A percentile compares a stretch with the other conserved stretches of the same genome.
Evolutionary conservation across 106 monocot genomes (phyloP).

Genomic region (Allium cepa): DNA sequence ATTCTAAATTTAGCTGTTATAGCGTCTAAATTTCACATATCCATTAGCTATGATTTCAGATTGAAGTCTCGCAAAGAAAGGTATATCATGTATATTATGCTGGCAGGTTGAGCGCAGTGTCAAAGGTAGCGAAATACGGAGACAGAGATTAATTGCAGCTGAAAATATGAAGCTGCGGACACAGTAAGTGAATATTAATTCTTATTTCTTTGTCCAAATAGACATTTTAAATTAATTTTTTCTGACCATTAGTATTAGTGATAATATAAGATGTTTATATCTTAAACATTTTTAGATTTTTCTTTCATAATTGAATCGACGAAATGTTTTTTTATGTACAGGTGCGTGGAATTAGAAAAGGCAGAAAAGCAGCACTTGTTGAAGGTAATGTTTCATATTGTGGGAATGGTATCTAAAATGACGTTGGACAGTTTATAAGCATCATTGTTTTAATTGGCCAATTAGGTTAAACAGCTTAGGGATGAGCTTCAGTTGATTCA

Average conservation of each 20-base stretch:
- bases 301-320: neutral
- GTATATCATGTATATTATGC: neutral
- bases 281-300: neutral
- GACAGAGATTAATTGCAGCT: slow-evolving; percentile 5
- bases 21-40: too few species aligned
- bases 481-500: slow-evolving; percentile 17
- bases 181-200: slow-evolving; percentile 11
- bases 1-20: too few species aligned
- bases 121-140: slow-evolving; percentile 3
- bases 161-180: slow-evolving; percentile 15
- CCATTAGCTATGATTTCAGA: too few species aligned
- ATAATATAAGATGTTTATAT: neutral
- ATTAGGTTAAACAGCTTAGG: slow-evolving; percentile 19
- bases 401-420: neutral
- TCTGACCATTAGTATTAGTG: neutral
- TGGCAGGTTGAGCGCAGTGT: slow-evolving; percentile 1
- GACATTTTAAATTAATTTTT: neutral
- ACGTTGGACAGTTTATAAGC: neutral
- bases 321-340: neutral
- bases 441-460: neutral
- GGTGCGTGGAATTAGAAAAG: slow-evolving; percentile 17
- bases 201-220: neutral
- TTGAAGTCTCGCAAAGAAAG: too few species aligned
- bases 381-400: slow-evolving; percentile 11
- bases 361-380: slow-evolving; percentile 11